Evolutionary conservation across 2,329 filamentous ascomycete species (phyloP).

Genomic region (Mariannaea elegans): DNA sequence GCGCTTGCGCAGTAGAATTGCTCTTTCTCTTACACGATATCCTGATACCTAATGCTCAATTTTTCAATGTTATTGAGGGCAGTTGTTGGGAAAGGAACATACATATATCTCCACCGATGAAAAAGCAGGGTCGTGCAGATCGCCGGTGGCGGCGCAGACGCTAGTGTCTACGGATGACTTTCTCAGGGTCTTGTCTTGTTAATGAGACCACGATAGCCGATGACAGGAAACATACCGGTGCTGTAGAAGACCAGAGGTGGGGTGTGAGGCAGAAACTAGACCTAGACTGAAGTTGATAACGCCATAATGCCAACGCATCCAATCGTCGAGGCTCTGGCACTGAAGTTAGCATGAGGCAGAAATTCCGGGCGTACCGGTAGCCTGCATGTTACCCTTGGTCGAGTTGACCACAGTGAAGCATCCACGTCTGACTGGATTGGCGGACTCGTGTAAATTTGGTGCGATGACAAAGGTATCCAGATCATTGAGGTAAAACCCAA

Average conservation of each 20-base stretch:
- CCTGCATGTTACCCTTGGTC: conserved; percentile 12
- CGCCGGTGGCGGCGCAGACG: conserved; percentile 8
- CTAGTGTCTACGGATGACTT: conserved; percentile 2
- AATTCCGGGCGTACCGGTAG: not conserved
- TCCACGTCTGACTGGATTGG: conserved; percentile 2
- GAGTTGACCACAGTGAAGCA: conserved; percentile 11
- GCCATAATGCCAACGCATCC: not conserved
- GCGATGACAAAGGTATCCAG: not conserved
- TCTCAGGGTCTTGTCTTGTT: not conserved
- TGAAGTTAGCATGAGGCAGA: not conserved
- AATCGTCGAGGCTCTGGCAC: not conserved
- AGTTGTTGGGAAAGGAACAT: too few species aligned
- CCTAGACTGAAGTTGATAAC: not conserved
- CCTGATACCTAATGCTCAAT: not conserved
- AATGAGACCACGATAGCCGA: too few species aligned
- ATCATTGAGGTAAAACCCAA: not conserved
- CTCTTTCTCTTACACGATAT: too few species aligned
- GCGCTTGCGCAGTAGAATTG: too few species aligned
- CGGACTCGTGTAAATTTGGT: not conserved
- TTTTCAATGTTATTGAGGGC: not conserved
- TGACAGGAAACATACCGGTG: not conserved
- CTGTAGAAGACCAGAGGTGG: not conserved
- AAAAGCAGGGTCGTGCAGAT: conserved; percentile 16
- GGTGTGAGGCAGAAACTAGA: conserved; percentile 12
- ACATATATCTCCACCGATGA: too few species aligned